Base-by-base conservation (phyloP, 108 stramenopile species). In the Cyclotella baltica region DNA sequence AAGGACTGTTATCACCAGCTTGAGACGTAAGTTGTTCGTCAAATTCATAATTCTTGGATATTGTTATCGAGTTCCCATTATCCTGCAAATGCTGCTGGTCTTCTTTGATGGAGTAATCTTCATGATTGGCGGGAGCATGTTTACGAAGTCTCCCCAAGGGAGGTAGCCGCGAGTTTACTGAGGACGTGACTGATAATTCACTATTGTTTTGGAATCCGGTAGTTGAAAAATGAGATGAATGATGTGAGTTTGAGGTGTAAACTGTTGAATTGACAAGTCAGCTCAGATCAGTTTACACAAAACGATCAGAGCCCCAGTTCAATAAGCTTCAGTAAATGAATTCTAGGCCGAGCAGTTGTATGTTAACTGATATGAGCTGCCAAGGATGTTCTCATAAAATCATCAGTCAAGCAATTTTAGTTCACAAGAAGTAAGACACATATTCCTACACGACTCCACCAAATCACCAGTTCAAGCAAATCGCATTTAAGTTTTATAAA, bases 81-180 rank as follows among this genome's bases (percentile, higher is more conserved):
- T 30, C 63, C 13, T 46, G 40, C 1, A 3, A 19, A 40, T 40
- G 4, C 3, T 43, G n/a, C 38, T 64, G 28, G 11, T 64, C 63
- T 22, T 64, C 61, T 1, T 15, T 34, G 20, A 3, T 33, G 4
- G 1, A 31, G 2, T 30, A 34, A 31, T 61, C 33, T 34, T 5
- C 4, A 13, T 1, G 59, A 16, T 34, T 11, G 1, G 33, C 30
- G 31, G 33, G 31, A 11, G 34, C 11, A 2, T n/a, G 59, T 34
- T 61, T 61, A 34, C 59, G 59, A 16, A 61, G 59, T 11, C 59
- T 31, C 20, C 31, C 59, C 33, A 61, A 34, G 20, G 59, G 59
- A 2, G 59, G 31, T 61, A 61, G 11, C 16, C 59, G 31, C 13
- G 59, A 61, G 13, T 61, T 61, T 0, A 61, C 33, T 13, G 59